phyloP scores from a whole-genome alignment of 768 basidiomycete genomes.

The Leucocoprinus leucothites region DNA sequence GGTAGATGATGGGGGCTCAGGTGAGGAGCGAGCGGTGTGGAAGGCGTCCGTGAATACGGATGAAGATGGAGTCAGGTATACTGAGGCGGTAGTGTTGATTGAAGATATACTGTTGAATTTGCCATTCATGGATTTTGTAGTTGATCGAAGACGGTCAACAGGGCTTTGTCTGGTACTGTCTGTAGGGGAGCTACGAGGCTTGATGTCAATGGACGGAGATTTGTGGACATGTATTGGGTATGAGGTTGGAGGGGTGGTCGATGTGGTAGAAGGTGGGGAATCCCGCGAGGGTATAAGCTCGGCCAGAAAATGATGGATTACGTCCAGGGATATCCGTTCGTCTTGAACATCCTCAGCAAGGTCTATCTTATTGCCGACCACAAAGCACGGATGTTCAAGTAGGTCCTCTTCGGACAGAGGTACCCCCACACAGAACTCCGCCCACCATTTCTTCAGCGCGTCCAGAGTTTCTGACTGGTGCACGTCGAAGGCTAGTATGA shows the following conservation, averaged over 20 bases:
- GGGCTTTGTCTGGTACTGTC: not conserved
- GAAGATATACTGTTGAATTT: conserved; percentile 53
- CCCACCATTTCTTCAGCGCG: conserved; percentile 73
- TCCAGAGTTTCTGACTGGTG: conserved; percentile 59
- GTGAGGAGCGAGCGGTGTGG: conserved; percentile 60
- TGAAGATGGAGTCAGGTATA: conserved; percentile 78
- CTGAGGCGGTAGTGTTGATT: conserved; percentile 52
- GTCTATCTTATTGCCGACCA: conserved; percentile 82
- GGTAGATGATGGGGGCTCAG: conserved; percentile 29
- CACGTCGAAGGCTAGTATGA: conserved; percentile 78
- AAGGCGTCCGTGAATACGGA: conserved; percentile 68
- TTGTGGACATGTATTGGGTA: not conserved
- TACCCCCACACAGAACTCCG: conserved; percentile 64
- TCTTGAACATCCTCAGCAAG: conserved; percentile 25
- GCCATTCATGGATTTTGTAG: conserved; percentile 35
- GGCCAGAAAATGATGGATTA: conserved; percentile 53
- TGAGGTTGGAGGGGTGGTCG: not conserved
- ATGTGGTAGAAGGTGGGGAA: conserved; percentile 12
- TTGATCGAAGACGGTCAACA: conserved; percentile 42
- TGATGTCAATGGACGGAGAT: conserved; percentile 12
- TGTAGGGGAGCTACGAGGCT: conserved; percentile 16
- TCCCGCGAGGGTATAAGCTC: conserved; percentile 46
- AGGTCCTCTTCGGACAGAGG: conserved; percentile 64
- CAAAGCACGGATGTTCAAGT: conserved; percentile 65
- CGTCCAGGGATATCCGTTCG: conserved; percentile 29